A percentile compares a stretch with the other conserved stretches of the same genome.
These are phyloP conservation scores for Stereum hirsutum DNA, from an alignment of 1,284 basidiomycete genomes.

Conservation along the genomic window DNA sequence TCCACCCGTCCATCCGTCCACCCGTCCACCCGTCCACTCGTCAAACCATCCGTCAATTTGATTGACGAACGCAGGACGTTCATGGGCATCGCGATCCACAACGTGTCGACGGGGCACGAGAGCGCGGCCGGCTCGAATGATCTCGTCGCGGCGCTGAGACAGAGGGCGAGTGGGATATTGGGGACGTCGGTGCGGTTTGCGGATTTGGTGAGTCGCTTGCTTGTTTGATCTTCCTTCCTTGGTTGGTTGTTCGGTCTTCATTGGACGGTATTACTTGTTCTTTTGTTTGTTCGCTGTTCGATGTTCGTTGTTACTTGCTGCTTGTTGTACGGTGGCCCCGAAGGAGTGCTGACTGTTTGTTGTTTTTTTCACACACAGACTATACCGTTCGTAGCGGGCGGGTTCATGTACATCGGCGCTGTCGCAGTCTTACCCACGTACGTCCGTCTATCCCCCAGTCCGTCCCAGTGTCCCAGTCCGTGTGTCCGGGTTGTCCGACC, in stretches of 20 bases:
- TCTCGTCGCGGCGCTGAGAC: conserved; percentile 61
- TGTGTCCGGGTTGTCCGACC: too few species aligned
- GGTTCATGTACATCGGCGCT: conserved; percentile 88
- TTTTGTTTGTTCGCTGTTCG: neutral
- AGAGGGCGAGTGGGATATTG: conserved; percentile 65
- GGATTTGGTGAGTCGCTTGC: conserved; percentile 53
- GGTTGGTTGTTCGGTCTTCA: neutral
- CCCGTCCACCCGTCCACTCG: too few species aligned
- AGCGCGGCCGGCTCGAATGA: conserved; percentile 19
- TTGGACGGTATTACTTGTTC: neutral
- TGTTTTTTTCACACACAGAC: conserved; percentile 35
- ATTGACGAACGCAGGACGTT: conserved; percentile 57
- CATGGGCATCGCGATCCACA: conserved; percentile 82
- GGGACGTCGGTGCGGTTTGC: conserved; percentile 72
- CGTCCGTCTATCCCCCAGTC: conserved; percentile 17
- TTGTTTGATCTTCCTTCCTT: too few species aligned
- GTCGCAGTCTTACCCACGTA: conserved; percentile 86
- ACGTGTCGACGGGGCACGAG: conserved; percentile 42
- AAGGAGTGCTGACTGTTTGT: conserved; percentile 4
- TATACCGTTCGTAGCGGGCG: conserved; percentile 86
- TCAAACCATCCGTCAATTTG: too few species aligned
- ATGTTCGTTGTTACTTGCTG: neutral
- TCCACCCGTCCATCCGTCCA: too few species aligned
- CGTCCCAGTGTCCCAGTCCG: too few species aligned
- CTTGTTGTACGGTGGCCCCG: conserved; percentile 6